Conservation (phyloP, 805 yeast genomes). For the Pichia exigua region DNA sequence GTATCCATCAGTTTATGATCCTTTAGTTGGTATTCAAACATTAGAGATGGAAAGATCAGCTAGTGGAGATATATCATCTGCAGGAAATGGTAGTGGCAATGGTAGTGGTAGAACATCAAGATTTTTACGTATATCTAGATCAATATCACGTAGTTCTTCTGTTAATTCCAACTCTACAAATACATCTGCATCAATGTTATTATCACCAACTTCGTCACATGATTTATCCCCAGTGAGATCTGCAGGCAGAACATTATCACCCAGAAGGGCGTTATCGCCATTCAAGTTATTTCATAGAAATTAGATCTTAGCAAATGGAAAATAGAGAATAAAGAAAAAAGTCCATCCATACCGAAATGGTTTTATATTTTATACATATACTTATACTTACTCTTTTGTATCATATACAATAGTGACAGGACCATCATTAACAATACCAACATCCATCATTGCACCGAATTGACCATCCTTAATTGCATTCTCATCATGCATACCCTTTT, state of each 20-base stretch:
- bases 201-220: background rate
- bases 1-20: conserved; percentile 15
- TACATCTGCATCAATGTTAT: background rate
- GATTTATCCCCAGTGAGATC: conserved; percentile 2
- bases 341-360: too few species aligned
- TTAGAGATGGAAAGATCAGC: conserved; percentile 9
- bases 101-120: conserved; percentile 13
- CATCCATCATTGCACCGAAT: conserved; percentile 98
- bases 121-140: conserved; percentile 18
- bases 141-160: conserved; percentile 10
- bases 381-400: conserved; percentile 35
- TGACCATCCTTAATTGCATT: conserved; percentile 76
- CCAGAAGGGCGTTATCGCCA: conserved; percentile 27
- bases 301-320: background rate
- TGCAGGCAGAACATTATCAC: conserved; percentile 18
- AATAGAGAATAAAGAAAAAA: background rate
- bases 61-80: background rate
- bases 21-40: conserved; percentile 1
- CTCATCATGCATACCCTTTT: conserved; percentile 42
- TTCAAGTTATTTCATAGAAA: conserved; percentile 18
- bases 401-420: conserved; percentile 86
- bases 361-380: too few species aligned
- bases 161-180: conserved; percentile 1
- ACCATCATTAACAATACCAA: conserved; percentile 80
- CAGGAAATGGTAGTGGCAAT: background rate